Base-by-base conservation (phyloP, 2,329 filamentous ascomycete species). In the Hypoxylon sp. region DNA sequence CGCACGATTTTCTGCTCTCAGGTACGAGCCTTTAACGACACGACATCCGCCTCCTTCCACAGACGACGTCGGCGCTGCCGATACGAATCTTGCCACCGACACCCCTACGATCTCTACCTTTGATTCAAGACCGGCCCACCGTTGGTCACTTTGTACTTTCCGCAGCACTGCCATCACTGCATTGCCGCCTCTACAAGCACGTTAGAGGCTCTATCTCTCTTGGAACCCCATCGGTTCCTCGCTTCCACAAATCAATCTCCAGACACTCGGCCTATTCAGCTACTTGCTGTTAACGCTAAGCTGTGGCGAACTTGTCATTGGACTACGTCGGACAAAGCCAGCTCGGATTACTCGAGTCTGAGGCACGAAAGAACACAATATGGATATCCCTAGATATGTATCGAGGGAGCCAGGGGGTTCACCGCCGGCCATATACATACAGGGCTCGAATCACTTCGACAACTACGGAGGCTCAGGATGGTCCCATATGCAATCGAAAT, bases 381-480 rank as follows among this genome's bases (percentile, higher is more conserved):
- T 76, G 75, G 73, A 76, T 48, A 75, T 75, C 53, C 71, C 74
- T 44, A 70, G 72, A 67, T 75, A 73, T 57, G 61, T 73, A 60
- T 68, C 71, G 52, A 73, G 74, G 68, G 74, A 74, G 67, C 70
- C 73, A 36, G 73, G 74, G 67, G 74, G 71, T 53, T 71, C 70
- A 42, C 73, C 73, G 50, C 74, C 74, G 11, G 68, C 73, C 65
- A 76, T 75, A 71, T 73, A 73, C 71, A 73, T 75, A 20, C 65
- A 76, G 56, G 65, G 64, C 22, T 70, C 72, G 33, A 69, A 66
- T 44, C 70, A 67, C 20, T 72, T 72, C 44, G 69, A 75, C 42
- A 62, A 68, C 16, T 70, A 69, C 51, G 69, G 68, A 58, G 67
- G 68, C n/a, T 67, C 71, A 18, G 66, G 68, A 14, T 68, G 71